Evolutionary conservation across 805 yeast genomes (phyloP).

Genomic region (Cyberlindnera mississippiensis): DNA sequence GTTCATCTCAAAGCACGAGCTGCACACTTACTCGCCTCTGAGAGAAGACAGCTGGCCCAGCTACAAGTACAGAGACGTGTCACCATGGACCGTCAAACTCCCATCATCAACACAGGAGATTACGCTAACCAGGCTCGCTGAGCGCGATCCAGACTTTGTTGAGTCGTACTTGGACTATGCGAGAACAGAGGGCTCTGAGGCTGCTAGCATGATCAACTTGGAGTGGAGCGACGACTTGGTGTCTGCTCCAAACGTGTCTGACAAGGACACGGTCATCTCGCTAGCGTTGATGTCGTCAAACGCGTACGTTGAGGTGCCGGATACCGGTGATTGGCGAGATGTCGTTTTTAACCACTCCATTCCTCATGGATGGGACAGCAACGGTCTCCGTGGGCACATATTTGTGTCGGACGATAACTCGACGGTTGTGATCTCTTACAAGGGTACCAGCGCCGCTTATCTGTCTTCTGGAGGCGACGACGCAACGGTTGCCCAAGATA

Average conservation of each 20-base stretch:
- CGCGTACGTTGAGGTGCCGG: slow-evolving; percentile 81
- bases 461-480: slow-evolving; percentile 75
- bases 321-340: slow-evolving; percentile 84
- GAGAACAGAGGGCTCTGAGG: slow-evolving; percentile 29
- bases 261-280: slow-evolving; percentile 65
- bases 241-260: slow-evolving; percentile 69
- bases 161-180: slow-evolving; percentile 65
- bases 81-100: slow-evolving; percentile 38
- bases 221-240: slow-evolving; percentile 64
- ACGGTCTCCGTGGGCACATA: slow-evolving; percentile 88
- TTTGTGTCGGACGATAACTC: slow-evolving; percentile 60
- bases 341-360: slow-evolving; percentile 56
- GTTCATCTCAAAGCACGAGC: slow-evolving; percentile 26
- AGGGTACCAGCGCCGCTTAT: slow-evolving; percentile 89
- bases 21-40: slow-evolving; percentile 12
- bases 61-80: slow-evolving; percentile 25
- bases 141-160: slow-evolving; percentile 56
- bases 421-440: slow-evolving; percentile 71
- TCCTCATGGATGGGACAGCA: slow-evolving; percentile 82
- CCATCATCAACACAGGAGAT: slow-evolving; percentile 26
- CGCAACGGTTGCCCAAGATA: slow-evolving; percentile 79
- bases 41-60: slow-evolving; percentile 13
- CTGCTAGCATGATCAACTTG: slow-evolving; percentile 37
- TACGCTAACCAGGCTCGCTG: slow-evolving; percentile 35
- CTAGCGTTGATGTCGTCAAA: slow-evolving; percentile 85